Evolutionary conservation across 1,284 basidiomycete genomes (phyloP).

Genomic region (Gymnopus androsaceus): DNA sequence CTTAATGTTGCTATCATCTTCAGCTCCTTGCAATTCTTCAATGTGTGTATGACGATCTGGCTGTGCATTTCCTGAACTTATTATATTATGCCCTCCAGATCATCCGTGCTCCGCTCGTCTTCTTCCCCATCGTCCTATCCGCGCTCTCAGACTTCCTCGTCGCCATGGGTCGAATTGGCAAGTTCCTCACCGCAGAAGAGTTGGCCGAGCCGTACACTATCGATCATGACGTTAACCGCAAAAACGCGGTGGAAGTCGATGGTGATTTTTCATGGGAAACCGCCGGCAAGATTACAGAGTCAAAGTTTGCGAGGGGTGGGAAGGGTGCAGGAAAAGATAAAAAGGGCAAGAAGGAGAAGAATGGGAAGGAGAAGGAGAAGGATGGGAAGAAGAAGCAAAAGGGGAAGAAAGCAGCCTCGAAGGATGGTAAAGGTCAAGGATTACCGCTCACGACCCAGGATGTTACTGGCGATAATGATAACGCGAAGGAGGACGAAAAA

Average conservation of each 20-base stretch:
- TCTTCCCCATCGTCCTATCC: conserved; percentile 55
- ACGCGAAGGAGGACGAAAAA: conserved; percentile 42
- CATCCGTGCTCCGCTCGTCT: conserved; percentile 53
- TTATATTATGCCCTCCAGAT: conserved; percentile 39
- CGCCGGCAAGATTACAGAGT: conserved; percentile 33
- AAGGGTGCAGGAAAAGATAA: conserved; percentile 10
- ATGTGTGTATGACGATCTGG: conserved; percentile 44
- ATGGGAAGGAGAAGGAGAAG: conserved; percentile 24
- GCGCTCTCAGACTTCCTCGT: conserved; percentile 60
- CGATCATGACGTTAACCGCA: conserved; percentile 40
- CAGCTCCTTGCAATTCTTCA: conserved; percentile 74
- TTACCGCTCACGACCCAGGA: conserved; percentile 27
- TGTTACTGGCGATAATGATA: conserved; percentile 20
- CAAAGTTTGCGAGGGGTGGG: conserved; percentile 1
- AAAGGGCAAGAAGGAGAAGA: conserved; percentile 27
- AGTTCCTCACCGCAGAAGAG: conserved; percentile 68
- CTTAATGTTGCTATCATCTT: conserved; percentile 76
- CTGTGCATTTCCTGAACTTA: conserved; percentile 1
- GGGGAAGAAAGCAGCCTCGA: conserved; percentile 18
- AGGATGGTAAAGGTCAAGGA: conserved; percentile 20
- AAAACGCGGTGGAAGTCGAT: conserved; percentile 56
- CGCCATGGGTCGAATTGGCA: conserved; percentile 59
- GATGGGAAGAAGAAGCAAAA: conserved; percentile 23
- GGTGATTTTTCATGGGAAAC: conserved; percentile 75
- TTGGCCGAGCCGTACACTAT: conserved; percentile 53